These are phyloP conservation scores for Seminavis robusta DNA, from an alignment of 108 stramenopile genomes.

Conservation along the genomic window DNA sequence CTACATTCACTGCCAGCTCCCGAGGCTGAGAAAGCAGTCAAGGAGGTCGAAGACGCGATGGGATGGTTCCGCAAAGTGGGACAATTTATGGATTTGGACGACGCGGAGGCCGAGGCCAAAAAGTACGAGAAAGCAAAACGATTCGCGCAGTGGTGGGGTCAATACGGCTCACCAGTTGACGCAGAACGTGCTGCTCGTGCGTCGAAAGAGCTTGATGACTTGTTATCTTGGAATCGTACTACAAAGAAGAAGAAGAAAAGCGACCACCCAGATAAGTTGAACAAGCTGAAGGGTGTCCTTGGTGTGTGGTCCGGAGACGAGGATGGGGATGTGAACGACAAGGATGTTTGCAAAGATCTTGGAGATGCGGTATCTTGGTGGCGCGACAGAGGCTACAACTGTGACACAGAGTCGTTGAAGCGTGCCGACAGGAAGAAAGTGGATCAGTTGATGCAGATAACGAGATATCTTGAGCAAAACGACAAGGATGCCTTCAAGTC, in stretches of 20 bases:
- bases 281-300: not conserved
- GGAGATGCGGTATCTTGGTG: slow-evolving; percentile 31
- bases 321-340: slow-evolving; percentile 6
- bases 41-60: slow-evolving; percentile 1
- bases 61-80: slow-evolving; percentile 9
- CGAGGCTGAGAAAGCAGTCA: not conserved
- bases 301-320: slow-evolving; percentile 2
- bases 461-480: not conserved
- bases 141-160: slow-evolving; percentile 13
- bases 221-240: slow-evolving; percentile 1
- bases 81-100: too few species aligned
- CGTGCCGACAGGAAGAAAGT: slow-evolving; percentile 29
- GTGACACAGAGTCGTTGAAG: slow-evolving; percentile 15
- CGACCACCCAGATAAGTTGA: not conserved
- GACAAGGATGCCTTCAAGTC: slow-evolving; percentile 11
- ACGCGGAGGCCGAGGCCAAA: not conserved
- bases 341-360: slow-evolving; percentile 27
- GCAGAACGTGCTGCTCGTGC: not conserved
- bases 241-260: not conserved
- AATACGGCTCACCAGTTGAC: not conserved
- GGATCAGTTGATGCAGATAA: slow-evolving; percentile 13
- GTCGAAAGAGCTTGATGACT: not conserved
- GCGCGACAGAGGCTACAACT: slow-evolving; percentile 8
- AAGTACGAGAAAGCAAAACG: slow-evolving; percentile 8
- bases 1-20: not conserved